Evolutionary conservation across 768 basidiomycete genomes (phyloP).

Genomic region (Leccinum pellstonianum): DNA sequence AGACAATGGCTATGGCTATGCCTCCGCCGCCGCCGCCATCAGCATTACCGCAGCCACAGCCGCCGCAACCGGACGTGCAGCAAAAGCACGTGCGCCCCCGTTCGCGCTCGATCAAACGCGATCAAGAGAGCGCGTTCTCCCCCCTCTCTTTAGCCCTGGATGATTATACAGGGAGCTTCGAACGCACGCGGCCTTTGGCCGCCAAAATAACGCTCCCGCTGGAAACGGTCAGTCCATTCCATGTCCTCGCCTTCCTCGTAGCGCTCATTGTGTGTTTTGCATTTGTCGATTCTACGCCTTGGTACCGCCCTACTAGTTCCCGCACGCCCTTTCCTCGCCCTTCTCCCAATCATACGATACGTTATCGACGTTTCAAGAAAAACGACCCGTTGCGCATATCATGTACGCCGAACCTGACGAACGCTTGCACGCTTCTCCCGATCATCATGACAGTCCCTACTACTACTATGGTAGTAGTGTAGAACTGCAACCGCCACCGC

Average conservation of each 20-base stretch:
- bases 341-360: slow-evolving; percentile 13
- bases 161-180: slow-evolving; percentile 10
- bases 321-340: slow-evolving; percentile 4
- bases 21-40: background rate
- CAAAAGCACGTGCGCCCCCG: slow-evolving; percentile 4
- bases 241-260: background rate
- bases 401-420: slow-evolving; percentile 21
- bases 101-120: slow-evolving; percentile 19
- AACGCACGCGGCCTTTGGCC: slow-evolving; percentile 14
- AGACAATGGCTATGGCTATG: slow-evolving; percentile 1
- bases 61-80: background rate
- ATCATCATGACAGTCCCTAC: background rate
- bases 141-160: slow-evolving; percentile 1
- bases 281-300: background rate
- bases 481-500: background rate
- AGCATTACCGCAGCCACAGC: background rate
- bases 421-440: background rate
- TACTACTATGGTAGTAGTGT: background rate
- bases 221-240: slow-evolving; percentile 12
- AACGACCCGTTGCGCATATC: slow-evolving; percentile 10
- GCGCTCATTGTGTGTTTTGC: background rate
- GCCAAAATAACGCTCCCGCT: slow-evolving; percentile 20
- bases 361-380: slow-evolving; percentile 9
- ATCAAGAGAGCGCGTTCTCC: background rate
- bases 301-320: slow-evolving; percentile 6